phyloP scores from a whole-genome alignment of 2,329 filamentous ascomycete species.

The Setomelanomma holmii region DNA sequence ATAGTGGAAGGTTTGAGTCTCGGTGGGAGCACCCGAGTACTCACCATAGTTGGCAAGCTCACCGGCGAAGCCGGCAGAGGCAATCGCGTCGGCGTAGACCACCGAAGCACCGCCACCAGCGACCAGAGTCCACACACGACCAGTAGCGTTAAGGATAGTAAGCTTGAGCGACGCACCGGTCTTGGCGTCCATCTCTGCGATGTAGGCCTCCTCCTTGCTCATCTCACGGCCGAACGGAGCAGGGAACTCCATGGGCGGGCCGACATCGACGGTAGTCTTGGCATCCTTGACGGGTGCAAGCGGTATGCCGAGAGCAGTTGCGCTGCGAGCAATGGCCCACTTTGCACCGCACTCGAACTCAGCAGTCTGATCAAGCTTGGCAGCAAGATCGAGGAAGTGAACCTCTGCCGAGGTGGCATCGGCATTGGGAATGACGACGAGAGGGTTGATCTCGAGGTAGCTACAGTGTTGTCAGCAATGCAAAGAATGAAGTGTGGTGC shows the following conservation, averaged over 20 bases:
- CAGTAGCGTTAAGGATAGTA: constrained; percentile 89
- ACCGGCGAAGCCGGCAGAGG: constrained; percentile 90
- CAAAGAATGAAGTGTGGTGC: background rate
- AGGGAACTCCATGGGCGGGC: constrained; percentile 98
- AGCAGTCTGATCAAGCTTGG: constrained; percentile 98
- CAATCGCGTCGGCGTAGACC: constrained; percentile 98
- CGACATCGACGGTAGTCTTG: constrained; percentile 93
- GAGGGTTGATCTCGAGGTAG: constrained; percentile 99
- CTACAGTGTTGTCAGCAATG: constrained; percentile 32
- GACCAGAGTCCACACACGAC: constrained; percentile 97
- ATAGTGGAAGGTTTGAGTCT: constrained; percentile 99
- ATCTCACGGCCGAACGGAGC: constrained; percentile 98
- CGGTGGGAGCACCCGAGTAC: constrained; percentile 98
- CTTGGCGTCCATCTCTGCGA: constrained; percentile 98
- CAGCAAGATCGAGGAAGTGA: constrained; percentile 97
- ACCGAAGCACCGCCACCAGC: constrained; percentile 99
- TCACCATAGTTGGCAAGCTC: constrained; percentile 99
- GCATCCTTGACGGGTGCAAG: constrained; percentile 64
- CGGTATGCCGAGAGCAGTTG: constrained; percentile 84
- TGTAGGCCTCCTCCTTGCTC: constrained; percentile 99
- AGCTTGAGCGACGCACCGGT: constrained; percentile 98
- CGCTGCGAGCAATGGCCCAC: constrained; percentile 95
- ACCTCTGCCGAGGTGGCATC: constrained; percentile 92
- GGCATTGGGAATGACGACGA: constrained; percentile 96
- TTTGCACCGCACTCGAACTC: constrained; percentile 99